A percentile compares a stretch with the other conserved stretches of the same genome.
phyloP scores from a whole-genome alignment of 345 rosid species.

The Hypericum androsaemum region DNA sequence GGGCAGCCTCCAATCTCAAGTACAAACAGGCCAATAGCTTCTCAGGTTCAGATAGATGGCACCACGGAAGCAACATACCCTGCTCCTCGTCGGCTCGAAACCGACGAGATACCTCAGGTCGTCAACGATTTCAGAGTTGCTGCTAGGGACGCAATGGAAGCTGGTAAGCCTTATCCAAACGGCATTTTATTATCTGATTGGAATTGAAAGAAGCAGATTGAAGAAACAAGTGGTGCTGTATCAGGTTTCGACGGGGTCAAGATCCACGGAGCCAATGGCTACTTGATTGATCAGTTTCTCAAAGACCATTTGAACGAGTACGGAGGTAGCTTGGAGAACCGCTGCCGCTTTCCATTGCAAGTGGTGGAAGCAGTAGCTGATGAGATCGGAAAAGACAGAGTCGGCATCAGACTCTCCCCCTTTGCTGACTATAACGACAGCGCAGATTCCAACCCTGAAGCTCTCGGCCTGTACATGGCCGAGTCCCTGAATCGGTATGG shows the following conservation, averaged over 20 bases:
- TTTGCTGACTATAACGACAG: slow-evolving; percentile 2
- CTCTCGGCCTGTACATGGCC: slow-evolving; percentile 8
- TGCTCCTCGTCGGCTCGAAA: slow-evolving; percentile 6
- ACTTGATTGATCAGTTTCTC: background rate
- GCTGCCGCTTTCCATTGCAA: slow-evolving; percentile 7
- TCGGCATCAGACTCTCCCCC: slow-evolving; percentile 13
- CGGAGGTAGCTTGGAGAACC: slow-evolving; percentile 11
- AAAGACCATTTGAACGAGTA: background rate
- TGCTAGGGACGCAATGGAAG: slow-evolving; percentile 12
- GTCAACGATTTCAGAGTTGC: slow-evolving; percentile 11
- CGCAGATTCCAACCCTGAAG: slow-evolving; percentile 6
- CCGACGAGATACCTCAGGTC: slow-evolving; percentile 5
- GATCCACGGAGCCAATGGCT: slow-evolving; percentile 4
- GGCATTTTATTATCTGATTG: background rate
- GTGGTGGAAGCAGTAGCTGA: slow-evolving; percentile 10
- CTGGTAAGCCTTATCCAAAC: slow-evolving; percentile 1
- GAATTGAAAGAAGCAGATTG: background rate
- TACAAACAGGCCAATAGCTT: slow-evolving; percentile 7
- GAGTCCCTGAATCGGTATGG: slow-evolving; percentile 1
- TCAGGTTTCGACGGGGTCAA: slow-evolving; percentile 1
- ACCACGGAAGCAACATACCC: slow-evolving; percentile 1
- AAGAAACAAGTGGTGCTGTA: background rate
- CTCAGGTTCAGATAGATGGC: slow-evolving; percentile 7
- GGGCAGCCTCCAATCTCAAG: slow-evolving; percentile 12
- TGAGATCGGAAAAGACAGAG: slow-evolving; percentile 10